Base-by-base conservation (phyloP, 2,329 filamentous ascomycete genomes). In the Colletotrichum sp. region DNA sequence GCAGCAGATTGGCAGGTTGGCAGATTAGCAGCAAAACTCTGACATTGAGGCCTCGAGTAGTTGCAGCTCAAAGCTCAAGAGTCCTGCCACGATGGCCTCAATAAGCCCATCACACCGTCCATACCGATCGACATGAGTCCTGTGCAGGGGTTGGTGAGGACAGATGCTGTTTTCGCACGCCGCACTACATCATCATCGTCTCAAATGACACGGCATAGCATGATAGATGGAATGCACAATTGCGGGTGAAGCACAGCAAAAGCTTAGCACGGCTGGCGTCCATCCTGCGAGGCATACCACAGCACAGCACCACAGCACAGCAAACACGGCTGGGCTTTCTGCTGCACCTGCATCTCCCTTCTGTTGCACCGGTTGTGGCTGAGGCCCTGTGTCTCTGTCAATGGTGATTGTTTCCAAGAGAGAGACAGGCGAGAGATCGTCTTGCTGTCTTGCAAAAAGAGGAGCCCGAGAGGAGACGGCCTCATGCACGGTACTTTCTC, bases 401-500 rank as follows among this genome's bases (percentile, higher is more conserved):
- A 8, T 30, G 12, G 28, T 3, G 28, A 30, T 6, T 32, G 59
- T n/a, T 16, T 32, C 30, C 3, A 2, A 18, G 28, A 30, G 63
- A 36, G 49, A 68, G 49, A 68, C 65, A 55, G 26, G 18, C 21
- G 34, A 67, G 69, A 64, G 39, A 49, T 49, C 44, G 44, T 52
- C 44, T 52, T 52, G 44, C n/a, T 52, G 44, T 52, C 44, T 52
- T 52, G 44, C n/a, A 21, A 52, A 49, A 52, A 52, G 44, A 52
- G 44, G 44, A 52, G 44, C 39, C 21, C 26, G 5, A 59, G 39
- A 49, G 24, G 28, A 24, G 44, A 62, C 16, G 52, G 63, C 34
- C 63, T 76, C 59, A 76, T 76, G 74, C 74, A 76, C 65, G 71
- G 74, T 76, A 76, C 74, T 69, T 75, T 69, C 72, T 60, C 49